Evolutionary conservation across 148 eudicot species (phyloP), one percentile per base, ranked within the genome.

Genomic region (Rhododendron griersonianum): DNA sequence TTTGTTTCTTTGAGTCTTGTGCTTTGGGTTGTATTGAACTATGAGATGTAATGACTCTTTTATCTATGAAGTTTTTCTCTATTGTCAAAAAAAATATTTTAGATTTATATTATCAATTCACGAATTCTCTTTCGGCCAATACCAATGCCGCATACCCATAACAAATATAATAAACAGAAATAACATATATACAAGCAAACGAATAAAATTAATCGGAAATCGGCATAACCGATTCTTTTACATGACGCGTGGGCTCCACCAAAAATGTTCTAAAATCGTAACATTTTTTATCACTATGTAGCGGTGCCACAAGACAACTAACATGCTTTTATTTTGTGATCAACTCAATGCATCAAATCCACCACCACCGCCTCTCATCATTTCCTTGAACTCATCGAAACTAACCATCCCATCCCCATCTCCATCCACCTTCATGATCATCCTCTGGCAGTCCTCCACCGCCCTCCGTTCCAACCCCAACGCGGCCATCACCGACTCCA

Each of bases 391-490:
- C 91, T 95, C 98, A 18, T 71, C 37, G 74, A 90, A 95, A 80
- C 88, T 88, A 25, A 95, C 98, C 89, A 71, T 91, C 1, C 98
- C 98, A 91, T 95, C 97, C 0, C 98, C 98, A 84, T 95, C 98
- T 0, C 81, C 91, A 84, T 95, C 98, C n/a, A 94, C 98, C 77
- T 90, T 93, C 82, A 61, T 92, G 41, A 95, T 94, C 98, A 95
- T 95, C 76, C 85, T 87, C 89, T 85, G 89, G 78, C 96, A 95
- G 30, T 95, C 96, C 89, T 95, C 98, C 21, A 84, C 79, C 5
- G 89, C 88, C 82, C 86, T 86, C 33, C 94, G 89, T 25, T 86
- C 84, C n/a, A 95, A 80, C 75, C 97, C 97, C 5, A 95, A 86
- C 0, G 95, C 87, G 0, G 83, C 90, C 75, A 95, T 77, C 33